Evolutionary conservation across 139 green algal species (phyloP), one percentile per base, ranked within the genome.

Genomic region (Coelastrella sp.): DNA sequence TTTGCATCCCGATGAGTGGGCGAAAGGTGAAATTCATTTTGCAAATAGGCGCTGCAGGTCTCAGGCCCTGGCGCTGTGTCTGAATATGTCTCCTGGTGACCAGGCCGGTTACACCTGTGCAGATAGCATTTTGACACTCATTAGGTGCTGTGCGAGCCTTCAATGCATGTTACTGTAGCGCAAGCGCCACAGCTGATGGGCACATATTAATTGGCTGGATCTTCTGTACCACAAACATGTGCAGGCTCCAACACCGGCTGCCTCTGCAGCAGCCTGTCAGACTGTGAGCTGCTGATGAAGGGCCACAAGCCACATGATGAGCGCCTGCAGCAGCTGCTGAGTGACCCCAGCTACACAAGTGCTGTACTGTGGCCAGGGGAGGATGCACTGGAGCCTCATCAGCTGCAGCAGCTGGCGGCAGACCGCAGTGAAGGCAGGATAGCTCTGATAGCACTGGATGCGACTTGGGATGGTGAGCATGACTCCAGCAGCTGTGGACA

Each of bases 361-460:
- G 74, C 85, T 27, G 49, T 91, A 56, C 25, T 75, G 61, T 86
- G 87, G 78, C 87, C 78, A 10, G 78, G 25, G 9, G 58, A 60
- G 3, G 78, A 70, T 73, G 78, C 78, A 25, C 35, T 86, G 63
- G 65, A 78, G 63, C 87, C 87, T n/a, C 76, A 78, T 63, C 61
- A 85, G 63, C 87, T 91, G 63, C 87, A 65, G 63, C 20, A 91
- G 87, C 35, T 86, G 61, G 78, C 85, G 75, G 85, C 85, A 65
- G 24, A 59, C 17, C 63, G 24, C 27, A 90, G 58, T 61, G 58
- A 75, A 58, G 85, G 74, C 25, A 61, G 85, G n/a, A 84, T 90
- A 24, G 85, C 85, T 35, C 59, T 90, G 9, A 61, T 90, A 24
- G 85, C 85, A 20, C 10, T 90, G 19, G 85, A 84, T 27, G 85